Conservation (phyloP, 1,284 basidiomycete species). For the Grifola frondosa region DNA sequence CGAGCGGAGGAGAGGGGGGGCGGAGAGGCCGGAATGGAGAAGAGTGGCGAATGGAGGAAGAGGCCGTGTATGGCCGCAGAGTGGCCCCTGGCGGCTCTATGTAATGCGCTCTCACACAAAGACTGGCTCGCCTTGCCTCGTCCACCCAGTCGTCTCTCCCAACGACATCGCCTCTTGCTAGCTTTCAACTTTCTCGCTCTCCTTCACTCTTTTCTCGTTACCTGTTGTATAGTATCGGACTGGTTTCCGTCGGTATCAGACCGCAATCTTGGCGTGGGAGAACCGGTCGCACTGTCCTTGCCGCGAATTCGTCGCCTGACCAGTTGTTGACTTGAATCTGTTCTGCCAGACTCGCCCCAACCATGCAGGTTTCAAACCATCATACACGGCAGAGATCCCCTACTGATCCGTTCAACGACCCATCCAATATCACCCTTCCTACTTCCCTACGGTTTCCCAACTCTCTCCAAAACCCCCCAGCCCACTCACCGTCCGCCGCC, state of each 20-base stretch:
- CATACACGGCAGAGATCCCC: slow-evolving; percentile 45
- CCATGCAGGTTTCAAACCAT: slow-evolving; percentile 34
- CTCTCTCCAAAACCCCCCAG: slow-evolving; percentile 31
- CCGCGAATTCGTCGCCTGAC: slow-evolving; percentile 23
- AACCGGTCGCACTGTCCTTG: slow-evolving; percentile 17
- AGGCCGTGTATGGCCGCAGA: neutral
- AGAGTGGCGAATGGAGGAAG: neutral
- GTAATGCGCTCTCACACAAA: no score
- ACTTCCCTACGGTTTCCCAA: slow-evolving; percentile 33
- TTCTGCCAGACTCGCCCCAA: slow-evolving; percentile 12
- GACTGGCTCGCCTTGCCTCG: neutral
- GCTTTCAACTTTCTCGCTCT: slow-evolving; percentile 3
- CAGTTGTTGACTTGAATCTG: slow-evolving; percentile 8
- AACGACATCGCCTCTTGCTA: slow-evolving; percentile 5
- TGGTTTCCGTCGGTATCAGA: neutral
- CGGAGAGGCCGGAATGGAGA: slow-evolving; percentile 1
- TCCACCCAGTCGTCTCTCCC: slow-evolving; percentile 3
- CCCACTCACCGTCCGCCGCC: slow-evolving; percentile 35
- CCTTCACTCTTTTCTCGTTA: slow-evolving; percentile 1
- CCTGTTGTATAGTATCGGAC: slow-evolving; percentile 1
- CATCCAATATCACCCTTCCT: slow-evolving; percentile 36
- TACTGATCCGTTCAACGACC: slow-evolving; percentile 62
- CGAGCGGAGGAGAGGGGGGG: neutral
- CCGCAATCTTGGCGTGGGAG: slow-evolving; percentile 29
- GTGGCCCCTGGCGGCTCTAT: neutral